A percentile compares a stretch with the other conserved stretches of the same genome.
Evolutionary conservation across 371 early-diverging fungal genomes (phyloP).

Genomic region (Mucor racemosus): DNA sequence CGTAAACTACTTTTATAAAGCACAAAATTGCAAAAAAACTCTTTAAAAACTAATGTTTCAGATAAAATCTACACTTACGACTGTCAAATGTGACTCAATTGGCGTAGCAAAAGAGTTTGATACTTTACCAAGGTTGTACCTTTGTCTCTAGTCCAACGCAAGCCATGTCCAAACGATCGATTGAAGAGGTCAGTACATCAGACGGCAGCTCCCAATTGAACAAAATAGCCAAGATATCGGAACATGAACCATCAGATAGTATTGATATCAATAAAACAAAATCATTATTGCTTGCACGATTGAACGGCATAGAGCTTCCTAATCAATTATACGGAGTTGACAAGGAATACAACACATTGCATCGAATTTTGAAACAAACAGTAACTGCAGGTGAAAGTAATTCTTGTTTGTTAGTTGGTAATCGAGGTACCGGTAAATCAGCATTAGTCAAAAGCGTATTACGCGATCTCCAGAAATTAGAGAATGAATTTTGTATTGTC

Average conservation of each 20-base stretch:
- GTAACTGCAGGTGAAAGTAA: conserved; percentile 75
- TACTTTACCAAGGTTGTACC: no score
- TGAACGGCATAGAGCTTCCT: conserved; percentile 24
- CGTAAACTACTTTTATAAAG: no score
- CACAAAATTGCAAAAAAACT: no score
- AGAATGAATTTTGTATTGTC: conserved; percentile 65
- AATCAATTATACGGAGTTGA: conserved; percentile 59
- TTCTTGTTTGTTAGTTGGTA: conserved; percentile 77
- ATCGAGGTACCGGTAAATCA: conserved; percentile 77
- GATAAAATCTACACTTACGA: no score
- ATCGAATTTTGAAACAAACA: conserved; percentile 61
- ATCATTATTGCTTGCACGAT: conserved; percentile 14
- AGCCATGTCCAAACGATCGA: neutral
- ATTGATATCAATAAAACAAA: conserved; percentile 2
- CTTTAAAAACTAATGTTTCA: no score
- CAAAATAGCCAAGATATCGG: neutral
- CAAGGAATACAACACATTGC: conserved; percentile 64
- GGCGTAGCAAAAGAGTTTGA: no score
- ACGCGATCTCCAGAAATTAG: conserved; percentile 36
- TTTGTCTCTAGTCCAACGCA: no score
- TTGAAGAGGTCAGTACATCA: neutral
- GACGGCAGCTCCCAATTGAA: neutral
- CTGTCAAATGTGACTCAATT: no score
- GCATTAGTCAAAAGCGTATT: conserved; percentile 49
- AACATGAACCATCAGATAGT: neutral